Percentiles rank a stretch among this genome's conserved stretches.
Evolutionary conservation across 768 basidiomycete genomes (phyloP).

Genomic region (Daedalea quercina): DNA sequence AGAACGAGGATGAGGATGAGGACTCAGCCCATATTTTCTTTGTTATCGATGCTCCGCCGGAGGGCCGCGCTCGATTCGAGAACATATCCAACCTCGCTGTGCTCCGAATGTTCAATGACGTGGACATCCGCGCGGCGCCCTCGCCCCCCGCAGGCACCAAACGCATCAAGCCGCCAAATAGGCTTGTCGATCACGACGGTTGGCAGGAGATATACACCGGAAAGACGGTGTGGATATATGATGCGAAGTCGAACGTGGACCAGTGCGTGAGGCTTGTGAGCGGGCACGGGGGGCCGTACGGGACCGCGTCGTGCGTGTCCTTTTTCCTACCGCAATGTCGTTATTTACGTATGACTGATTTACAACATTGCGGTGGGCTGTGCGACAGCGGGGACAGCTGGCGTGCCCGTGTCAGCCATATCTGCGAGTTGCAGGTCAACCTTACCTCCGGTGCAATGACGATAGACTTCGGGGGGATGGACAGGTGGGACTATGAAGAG

Average conservation of each 20-base stretch:
- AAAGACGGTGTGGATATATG: conserved; percentile 71
- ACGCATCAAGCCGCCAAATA: conserved; percentile 43
- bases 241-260: conserved; percentile 56
- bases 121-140: conserved; percentile 55
- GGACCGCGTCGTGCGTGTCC: conserved; percentile 65
- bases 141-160: conserved; percentile 35
- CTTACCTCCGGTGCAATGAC: conserved; percentile 53
- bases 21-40: conserved; percentile 34
- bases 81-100: conserved; percentile 59
- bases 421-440: conserved; percentile 68
- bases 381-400: conserved; percentile 68
- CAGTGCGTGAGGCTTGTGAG: conserved; percentile 63
- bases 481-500: conserved; percentile 65
- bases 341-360: background rate
- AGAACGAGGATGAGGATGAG: conserved; percentile 30
- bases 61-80: conserved; percentile 35
- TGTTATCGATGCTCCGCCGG: conserved; percentile 40
- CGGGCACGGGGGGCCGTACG: conserved; percentile 51
- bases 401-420: conserved; percentile 64
- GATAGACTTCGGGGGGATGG: conserved; percentile 71
- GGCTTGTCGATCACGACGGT: conserved; percentile 53
- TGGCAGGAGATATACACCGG: conserved; percentile 74
- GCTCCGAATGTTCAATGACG: conserved; percentile 66
- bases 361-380: background rate
- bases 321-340: background rate